Conservation (phyloP, 1,139 yeast species). For the Taphrina sp. region DNA sequence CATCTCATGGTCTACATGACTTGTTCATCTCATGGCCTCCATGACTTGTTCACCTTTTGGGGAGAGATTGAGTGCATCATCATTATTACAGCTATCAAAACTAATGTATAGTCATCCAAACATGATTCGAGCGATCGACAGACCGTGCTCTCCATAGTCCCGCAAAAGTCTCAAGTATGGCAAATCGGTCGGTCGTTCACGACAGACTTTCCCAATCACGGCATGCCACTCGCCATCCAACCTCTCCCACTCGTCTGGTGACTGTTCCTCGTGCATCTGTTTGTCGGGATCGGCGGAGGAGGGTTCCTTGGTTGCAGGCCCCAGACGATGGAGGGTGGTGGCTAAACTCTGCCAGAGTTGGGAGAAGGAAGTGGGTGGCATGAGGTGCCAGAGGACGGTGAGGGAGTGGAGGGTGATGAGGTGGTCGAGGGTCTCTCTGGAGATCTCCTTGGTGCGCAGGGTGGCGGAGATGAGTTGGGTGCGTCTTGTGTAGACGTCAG, state of each 20-base stretch:
- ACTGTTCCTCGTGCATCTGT: neutral
- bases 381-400: constrained; percentile 14
- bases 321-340: neutral
- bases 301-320: no score
- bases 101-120: no score
- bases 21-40: no score
- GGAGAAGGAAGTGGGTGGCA: constrained; percentile 2
- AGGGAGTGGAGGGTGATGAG: constrained; percentile 14
- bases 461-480: neutral
- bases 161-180: constrained; percentile 8
- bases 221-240: constrained; percentile 4
- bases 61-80: no score
- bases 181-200: neutral
- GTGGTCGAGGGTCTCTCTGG: neutral
- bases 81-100: no score
- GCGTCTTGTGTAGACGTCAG: no score
- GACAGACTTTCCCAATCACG: constrained; percentile 1
- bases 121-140: constrained; percentile 5
- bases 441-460: neutral
- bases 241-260: neutral
- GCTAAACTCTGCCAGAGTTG: neutral
- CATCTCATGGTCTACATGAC: no score
- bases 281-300: neutral
- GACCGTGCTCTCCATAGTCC: constrained; percentile 3
- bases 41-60: no score